Base-by-base conservation (phyloP, 2,329 filamentous ascomycete species). In the Botrytis medusae region DNA sequence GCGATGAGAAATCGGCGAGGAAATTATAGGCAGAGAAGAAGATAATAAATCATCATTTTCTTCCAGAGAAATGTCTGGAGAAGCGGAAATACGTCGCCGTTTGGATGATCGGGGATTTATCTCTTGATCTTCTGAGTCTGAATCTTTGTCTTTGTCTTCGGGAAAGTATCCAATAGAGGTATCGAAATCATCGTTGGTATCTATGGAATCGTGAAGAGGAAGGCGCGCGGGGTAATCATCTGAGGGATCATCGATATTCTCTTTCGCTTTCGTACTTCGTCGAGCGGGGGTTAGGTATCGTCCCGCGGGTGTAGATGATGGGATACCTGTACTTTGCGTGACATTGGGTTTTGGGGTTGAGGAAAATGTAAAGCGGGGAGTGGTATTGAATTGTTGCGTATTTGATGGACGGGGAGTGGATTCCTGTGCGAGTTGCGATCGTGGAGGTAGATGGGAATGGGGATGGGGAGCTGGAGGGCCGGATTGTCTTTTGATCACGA, bases 341-440 rank as follows among this genome's bases (percentile, higher is more conserved):
- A 74, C 74, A 61, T 76, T 75, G 29, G 76, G 76, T 71, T 74
- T 74, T 18, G 79, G 79, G 0, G 79, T 79, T 3, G 79, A 80
- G 29, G 80, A 75, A 64, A 81, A 75, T 12, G 75, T 78, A 74
- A 82, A 82, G 51, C 80, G 78, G 70, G 80, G 81, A 37, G 80
- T 80, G 16, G 78, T 72, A 65, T 81, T 81, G 74, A 82, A 82
- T 74, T 80, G 80, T 68, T 79, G 79, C 20, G 75, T 74, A 22
- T 25, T 54, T 72, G 75, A 75, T 60, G 76, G 72, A 48, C 69
- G 74, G 51, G 76, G 76, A n/a, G 76, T 76, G 59, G 77, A 72
- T 69, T 78, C 74, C 73, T 76, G 77, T 12, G 75, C 71, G 48
- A 77, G 71, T 5, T 77, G 77, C 8, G 78, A 74, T 60, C 75